These are phyloP conservation scores for Rubroboletus pulcherrimus DNA, from an alignment of 768 basidiomycete species.

Conservation along the genomic window DNA sequence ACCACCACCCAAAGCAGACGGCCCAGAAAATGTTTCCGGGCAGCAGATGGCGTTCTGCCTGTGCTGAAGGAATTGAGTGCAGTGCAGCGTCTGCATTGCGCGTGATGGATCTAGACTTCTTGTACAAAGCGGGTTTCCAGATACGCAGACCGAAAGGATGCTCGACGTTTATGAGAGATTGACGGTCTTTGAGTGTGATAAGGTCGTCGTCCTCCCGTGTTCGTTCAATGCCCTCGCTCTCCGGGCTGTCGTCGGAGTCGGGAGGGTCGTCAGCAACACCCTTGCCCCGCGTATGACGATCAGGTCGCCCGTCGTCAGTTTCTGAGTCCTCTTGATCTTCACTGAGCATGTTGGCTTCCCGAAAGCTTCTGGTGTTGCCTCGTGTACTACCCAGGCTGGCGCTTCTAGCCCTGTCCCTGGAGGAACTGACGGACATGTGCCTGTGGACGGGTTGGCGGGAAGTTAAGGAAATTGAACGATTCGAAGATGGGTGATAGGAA, in stretches of 20 bases:
- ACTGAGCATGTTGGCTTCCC: slow-evolving; percentile 43
- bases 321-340: slow-evolving; percentile 52
- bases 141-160: slow-evolving; percentile 99
- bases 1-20: slow-evolving; percentile 90
- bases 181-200: slow-evolving; percentile 90
- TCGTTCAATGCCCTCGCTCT: slow-evolving; percentile 27
- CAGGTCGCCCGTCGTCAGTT: slow-evolving; percentile 24
- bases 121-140: slow-evolving; percentile 99
- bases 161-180: slow-evolving; percentile 97
- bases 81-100: slow-evolving; percentile 94
- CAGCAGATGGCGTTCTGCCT: slow-evolving; percentile 87
- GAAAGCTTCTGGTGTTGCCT: slow-evolving; percentile 41
- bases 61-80: slow-evolving; percentile 87
- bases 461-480: slow-evolving; percentile 44
- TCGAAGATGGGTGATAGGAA: slow-evolving; percentile 52
- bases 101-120: slow-evolving; percentile 94
- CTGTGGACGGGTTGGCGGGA: slow-evolving; percentile 43
- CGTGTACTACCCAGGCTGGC: slow-evolving; percentile 60
- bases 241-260: slow-evolving; percentile 39
- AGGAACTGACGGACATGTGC: slow-evolving; percentile 51
- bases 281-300: slow-evolving; percentile 36
- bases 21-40: slow-evolving; percentile 96
- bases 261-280: slow-evolving; percentile 39
- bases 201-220: slow-evolving; percentile 64
- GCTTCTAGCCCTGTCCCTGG: slow-evolving; percentile 50